A percentile compares a stretch with the other conserved stretches of the same genome.
Conservation (phyloP, 2,329 filamentous ascomycete genomes). For the Colletotrichum abscissum region DNA sequence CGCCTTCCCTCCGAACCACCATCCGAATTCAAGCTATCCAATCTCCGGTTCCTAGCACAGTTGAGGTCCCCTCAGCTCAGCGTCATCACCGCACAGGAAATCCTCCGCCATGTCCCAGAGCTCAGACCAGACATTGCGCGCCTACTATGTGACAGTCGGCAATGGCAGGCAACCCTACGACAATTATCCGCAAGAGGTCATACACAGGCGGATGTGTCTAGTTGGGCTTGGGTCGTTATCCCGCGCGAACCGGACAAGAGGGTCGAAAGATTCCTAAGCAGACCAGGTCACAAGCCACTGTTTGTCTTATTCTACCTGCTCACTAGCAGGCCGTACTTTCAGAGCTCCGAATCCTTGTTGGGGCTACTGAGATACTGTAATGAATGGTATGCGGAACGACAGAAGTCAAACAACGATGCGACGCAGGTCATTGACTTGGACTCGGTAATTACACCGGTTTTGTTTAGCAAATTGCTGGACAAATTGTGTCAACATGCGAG, state of each 20-base stretch:
- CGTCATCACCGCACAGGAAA: conserved; percentile 25
- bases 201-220: background rate
- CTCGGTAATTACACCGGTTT: background rate
- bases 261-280: conserved; percentile 15
- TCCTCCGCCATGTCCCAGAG: conserved; percentile 5
- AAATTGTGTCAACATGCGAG: conserved; percentile 24
- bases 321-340: background rate
- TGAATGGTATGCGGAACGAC: conserved; percentile 14
- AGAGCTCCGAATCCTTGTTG: conserved; percentile 8
- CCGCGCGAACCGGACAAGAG: conserved; percentile 16
- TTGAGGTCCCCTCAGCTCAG: background rate
- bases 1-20: background rate
- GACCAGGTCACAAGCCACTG: conserved; percentile 15
- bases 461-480: conserved; percentile 6
- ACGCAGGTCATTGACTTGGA: background rate
- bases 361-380: conserved; percentile 26
- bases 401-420: background rate
- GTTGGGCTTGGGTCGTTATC: conserved; percentile 27
- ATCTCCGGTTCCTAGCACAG: conserved; percentile 1
- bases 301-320: conserved; percentile 33
- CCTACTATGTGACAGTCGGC: background rate
- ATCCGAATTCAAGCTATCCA: background rate
- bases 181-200: conserved; percentile 2
- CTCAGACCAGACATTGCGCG: conserved; percentile 6
- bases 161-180: background rate